A percentile compares a stretch with the other conserved stretches of the same genome.
phyloP scores from a whole-genome alignment of 1,284 basidiomycete species.

The Microbotryum violaceum region DNA sequence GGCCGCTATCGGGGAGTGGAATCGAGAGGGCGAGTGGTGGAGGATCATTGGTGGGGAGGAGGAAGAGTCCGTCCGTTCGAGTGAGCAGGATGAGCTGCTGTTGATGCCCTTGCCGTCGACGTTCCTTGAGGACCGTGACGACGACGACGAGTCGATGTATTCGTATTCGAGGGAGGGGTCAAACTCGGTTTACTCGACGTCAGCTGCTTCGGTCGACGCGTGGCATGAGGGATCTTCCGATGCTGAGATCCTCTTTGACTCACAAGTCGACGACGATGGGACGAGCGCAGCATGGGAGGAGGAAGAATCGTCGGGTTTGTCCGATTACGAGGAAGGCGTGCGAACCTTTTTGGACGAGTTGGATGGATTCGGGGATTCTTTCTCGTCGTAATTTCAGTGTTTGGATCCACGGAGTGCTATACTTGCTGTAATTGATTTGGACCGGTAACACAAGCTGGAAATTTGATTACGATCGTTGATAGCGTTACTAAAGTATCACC shows the following conservation, averaged over 20 bases:
- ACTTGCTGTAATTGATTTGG: too few relatives aligned
- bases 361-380: slow-evolving; percentile 1
- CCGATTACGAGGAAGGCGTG: slow-evolving; percentile 6
- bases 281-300: slow-evolving; percentile 40
- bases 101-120: slow-evolving; percentile 8
- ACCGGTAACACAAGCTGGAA: too few relatives aligned
- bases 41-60: slow-evolving; percentile 1
- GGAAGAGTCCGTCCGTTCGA: slow-evolving; percentile 3
- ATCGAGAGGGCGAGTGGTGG: background rate
- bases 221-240: background rate
- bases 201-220: slow-evolving; percentile 2
- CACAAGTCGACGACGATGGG: slow-evolving; percentile 52
- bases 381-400: too few relatives aligned
- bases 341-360: slow-evolving; percentile 18
- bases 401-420: too few relatives aligned
- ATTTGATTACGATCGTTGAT: too few relatives aligned
- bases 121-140: background rate
- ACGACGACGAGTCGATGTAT: background rate
- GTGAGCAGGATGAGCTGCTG: slow-evolving; percentile 7
- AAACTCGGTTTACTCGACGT: background rate
- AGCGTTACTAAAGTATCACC: too few relatives aligned
- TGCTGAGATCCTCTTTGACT: slow-evolving; percentile 10
- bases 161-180: background rate
- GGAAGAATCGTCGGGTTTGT: background rate
- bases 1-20: slow-evolving; percentile 6